A percentile compares a stretch with the other conserved stretches of the same genome.
Evolutionary conservation across 2,329 filamentous ascomycete genomes (phyloP).

Genomic region (Apiospora marii): DNA sequence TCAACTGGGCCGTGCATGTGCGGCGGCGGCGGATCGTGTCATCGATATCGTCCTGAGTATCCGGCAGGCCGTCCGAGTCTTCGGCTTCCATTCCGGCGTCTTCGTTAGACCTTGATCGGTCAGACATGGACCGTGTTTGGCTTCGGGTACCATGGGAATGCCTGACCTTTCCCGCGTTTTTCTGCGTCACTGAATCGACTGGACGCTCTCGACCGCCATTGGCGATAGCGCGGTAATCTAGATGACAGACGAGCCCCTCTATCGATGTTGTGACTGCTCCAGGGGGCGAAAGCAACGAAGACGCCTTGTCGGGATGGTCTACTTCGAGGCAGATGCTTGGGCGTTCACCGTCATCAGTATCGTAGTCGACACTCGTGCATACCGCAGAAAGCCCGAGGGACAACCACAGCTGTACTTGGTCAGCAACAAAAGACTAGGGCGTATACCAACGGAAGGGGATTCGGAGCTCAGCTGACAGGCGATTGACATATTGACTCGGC

Average conservation of each 20-base stretch:
- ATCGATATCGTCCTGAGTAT: background rate
- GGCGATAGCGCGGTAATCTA: conserved; percentile 15
- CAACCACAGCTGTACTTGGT: conserved; percentile 38
- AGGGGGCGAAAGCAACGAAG: conserved; percentile 40
- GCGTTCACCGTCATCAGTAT: conserved; percentile 30
- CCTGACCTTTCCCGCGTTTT: background rate
- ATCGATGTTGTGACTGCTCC: conserved; percentile 37
- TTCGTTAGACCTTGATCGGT: background rate
- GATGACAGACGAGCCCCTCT: conserved; percentile 34
- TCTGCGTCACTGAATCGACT: background rate
- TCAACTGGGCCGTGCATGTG: conserved; percentile 29
- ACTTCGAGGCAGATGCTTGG: conserved; percentile 42
- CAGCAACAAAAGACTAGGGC: conserved; percentile 24
- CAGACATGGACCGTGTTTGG: background rate
- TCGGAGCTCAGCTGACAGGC: conserved; percentile 9
- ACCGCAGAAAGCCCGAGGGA: conserved; percentile 37
- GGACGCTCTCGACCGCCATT: background rate
- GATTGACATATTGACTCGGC: conserved; percentile 22
- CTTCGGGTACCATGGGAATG: background rate
- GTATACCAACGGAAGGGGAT: background rate
- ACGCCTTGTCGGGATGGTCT: conserved; percentile 41
- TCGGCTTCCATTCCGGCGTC: background rate
- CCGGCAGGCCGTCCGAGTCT: background rate
- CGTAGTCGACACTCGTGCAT: conserved; percentile 35
- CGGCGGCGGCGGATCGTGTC: conserved; percentile 22